Evolutionary conservation across 805 yeast species (phyloP).

Genomic region (Schizosaccharomyces osmophilus): DNA sequence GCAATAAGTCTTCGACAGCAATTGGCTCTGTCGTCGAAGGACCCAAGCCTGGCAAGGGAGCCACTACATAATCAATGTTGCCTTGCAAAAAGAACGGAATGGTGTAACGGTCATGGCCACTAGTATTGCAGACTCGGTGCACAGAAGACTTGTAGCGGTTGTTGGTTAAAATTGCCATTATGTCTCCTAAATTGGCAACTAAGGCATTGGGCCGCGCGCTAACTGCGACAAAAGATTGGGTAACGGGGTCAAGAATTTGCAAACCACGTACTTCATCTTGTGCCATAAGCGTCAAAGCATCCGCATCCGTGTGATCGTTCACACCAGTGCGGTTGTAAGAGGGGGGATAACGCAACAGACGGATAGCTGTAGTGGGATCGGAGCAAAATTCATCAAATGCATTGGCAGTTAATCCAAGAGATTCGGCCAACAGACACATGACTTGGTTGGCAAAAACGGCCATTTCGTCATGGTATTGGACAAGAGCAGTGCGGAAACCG

Average conservation of each 20-base stretch:
- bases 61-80: neutral
- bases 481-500: neutral
- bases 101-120: constrained; percentile 18
- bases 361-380: neutral
- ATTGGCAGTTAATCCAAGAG: neutral
- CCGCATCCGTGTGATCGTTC: neutral
- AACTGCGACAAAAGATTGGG: neutral
- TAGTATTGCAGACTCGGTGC: constrained; percentile 17
- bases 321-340: neutral
- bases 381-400: neutral
- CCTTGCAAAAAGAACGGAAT: constrained; percentile 9
- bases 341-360: neutral
- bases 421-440: neutral
- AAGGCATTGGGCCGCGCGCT: constrained; percentile 7
- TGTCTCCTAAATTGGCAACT: constrained; percentile 20
- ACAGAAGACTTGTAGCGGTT: constrained; percentile 17
- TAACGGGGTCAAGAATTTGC: neutral
- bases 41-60: neutral
- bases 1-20: neutral
- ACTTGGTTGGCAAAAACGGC: neutral
- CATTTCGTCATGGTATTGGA: neutral
- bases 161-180: constrained; percentile 18
- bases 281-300: neutral
- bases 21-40: neutral
- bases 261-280: constrained; percentile 1